Base-by-base conservation (phyloP, 108 stramenopile species). In the Nitzschia sp. region DNA sequence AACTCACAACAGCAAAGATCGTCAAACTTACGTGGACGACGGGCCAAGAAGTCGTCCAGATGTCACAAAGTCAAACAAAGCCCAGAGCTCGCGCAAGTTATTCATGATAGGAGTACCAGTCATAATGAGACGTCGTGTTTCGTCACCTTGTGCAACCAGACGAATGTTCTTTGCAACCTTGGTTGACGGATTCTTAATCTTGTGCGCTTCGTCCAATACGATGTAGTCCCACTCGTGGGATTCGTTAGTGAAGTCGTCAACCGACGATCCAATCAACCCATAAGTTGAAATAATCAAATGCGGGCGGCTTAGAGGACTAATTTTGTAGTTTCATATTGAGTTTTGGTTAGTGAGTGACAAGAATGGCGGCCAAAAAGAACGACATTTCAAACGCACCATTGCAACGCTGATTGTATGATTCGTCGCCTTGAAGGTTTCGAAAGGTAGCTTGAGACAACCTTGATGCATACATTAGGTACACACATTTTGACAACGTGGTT, bases 61-160 rank as follows among this genome's bases (percentile, higher is more conserved):
- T 28, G 85, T 85, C 18, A 85, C 95, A 76, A 94, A 98, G 69
- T 98, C 96, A 46, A 99, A 93, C 1, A 99, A 73, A 11, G 84
- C 72, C 89, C 97, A 95, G 4, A 99, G 93, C 70, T 99, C 98
- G 45, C 51, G 64, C 23, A 95, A 68, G 70, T 89, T 90, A 77
- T 98, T 98, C 77, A 97, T 96, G 46, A 98, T 94, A 0, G 98
- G 98, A 1, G 97, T 96, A 13, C 98, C 98, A 2, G 97, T 94
- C 24, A 99, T 80, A 6, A 97, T 64, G 2, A 98, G 77, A 18
- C 98, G 80, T 8, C 79, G 65, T 21, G 91, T 95, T 24, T 71
- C 67, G 23, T 71, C 65, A 18, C 64, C 61, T 18, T 61, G 68
- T 25, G 78, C 83, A 17, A 92, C 58, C 29, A 76, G 61, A 32